Percentiles rank a stretch among this genome's conserved stretches.
phyloP scores from a whole-genome alignment of 1,284 basidiomycete genomes.

The Clitocybe nebularis region DNA sequence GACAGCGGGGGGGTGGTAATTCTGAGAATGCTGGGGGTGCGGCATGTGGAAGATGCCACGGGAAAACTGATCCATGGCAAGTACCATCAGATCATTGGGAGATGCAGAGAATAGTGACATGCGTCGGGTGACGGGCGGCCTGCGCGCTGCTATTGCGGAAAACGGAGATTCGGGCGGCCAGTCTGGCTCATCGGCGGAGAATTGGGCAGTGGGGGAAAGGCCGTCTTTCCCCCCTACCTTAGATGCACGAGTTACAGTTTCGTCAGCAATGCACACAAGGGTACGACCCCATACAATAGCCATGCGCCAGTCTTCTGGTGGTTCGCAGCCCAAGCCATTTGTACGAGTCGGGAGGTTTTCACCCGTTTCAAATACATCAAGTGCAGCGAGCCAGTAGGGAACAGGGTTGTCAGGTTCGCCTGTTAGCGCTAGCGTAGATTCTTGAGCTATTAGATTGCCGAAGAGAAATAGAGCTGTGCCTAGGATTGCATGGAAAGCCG shows the following conservation, averaged over 20 bases:
- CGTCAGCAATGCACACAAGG: constrained; percentile 54
- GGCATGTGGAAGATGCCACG: constrained; percentile 70
- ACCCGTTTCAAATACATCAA: constrained; percentile 65
- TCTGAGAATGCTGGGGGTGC: constrained; percentile 35
- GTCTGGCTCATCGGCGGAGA: constrained; percentile 35
- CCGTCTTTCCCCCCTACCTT: constrained; percentile 16
- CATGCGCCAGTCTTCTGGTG: constrained; percentile 60
- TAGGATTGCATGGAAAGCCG: constrained; percentile 60
- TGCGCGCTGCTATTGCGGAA: constrained; percentile 43
- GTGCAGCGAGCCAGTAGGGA: constrained; percentile 58
- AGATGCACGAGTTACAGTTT: constrained; percentile 30
- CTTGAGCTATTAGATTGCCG: constrained; percentile 52
- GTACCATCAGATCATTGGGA: constrained; percentile 49
- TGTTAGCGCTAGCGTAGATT: constrained; percentile 42
- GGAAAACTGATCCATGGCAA: constrained; percentile 65
- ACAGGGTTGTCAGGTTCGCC: constrained; percentile 50
- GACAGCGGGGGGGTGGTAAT: constrained; percentile 14
- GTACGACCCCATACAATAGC: constrained; percentile 64
- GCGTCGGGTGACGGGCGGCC: constrained; percentile 50
- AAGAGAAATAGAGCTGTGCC: constrained; percentile 60
- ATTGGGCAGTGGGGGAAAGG: constrained; percentile 13
- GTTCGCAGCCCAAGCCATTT: constrained; percentile 27
- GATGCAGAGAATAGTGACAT: constrained; percentile 40
- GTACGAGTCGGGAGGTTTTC: constrained; percentile 52
- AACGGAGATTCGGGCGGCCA: constrained; percentile 55